phyloP scores from a whole-genome alignment of 176 grass and related monocot genomes.

The Paspalum notatum region DNA sequence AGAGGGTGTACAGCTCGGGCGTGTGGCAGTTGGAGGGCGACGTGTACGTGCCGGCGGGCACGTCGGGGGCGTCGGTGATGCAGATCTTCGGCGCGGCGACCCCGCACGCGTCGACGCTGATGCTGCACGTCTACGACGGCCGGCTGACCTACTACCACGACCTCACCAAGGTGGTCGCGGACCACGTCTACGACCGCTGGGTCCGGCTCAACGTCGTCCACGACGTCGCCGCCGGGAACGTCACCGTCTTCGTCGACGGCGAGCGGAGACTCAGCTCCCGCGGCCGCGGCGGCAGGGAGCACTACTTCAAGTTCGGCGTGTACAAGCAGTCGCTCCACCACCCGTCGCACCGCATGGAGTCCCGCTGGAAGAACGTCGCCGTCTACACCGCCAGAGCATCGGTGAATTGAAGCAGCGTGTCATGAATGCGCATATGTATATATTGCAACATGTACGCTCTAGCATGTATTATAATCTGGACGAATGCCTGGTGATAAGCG shows the following conservation, averaged over 20 bases:
- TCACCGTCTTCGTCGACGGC: constrained; percentile 47
- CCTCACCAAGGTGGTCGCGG: background rate
- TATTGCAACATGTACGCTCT: no score
- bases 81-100: constrained; percentile 39
- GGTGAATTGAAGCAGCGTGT: no score
- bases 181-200: constrained; percentile 23
- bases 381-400: no score
- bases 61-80: constrained; percentile 46
- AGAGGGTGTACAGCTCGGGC: constrained; percentile 10
- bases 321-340: constrained; percentile 22
- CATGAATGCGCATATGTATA: no score
- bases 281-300: background rate
- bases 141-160: constrained; percentile 26
- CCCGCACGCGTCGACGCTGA: constrained; percentile 41
- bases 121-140: constrained; percentile 48
- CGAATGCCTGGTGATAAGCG: no score
- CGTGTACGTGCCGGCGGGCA: constrained; percentile 40
- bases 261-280: background rate
- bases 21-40: constrained; percentile 63
- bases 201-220: constrained; percentile 52
- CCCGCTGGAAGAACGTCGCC: constrained; percentile 24
- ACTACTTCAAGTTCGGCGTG: constrained; percentile 56
- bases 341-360: constrained; percentile 38
- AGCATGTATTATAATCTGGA: no score
- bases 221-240: constrained; percentile 20